Evolutionary conservation across 2,329 filamentous ascomycete genomes (phyloP).

Genomic region (Xylariaceae sp.): DNA sequence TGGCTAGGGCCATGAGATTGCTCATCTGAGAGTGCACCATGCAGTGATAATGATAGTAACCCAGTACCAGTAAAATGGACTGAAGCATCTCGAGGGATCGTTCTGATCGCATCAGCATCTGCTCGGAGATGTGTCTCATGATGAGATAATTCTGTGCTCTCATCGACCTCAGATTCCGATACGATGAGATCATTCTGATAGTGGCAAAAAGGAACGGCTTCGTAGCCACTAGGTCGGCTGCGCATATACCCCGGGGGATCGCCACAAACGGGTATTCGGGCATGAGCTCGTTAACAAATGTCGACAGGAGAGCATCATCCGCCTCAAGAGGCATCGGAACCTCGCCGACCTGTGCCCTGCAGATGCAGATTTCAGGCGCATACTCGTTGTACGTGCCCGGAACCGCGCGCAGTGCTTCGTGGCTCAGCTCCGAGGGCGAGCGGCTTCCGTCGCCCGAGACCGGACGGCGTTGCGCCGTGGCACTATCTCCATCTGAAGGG

Average conservation of each 20-base stretch:
- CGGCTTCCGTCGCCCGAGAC: conserved; percentile 2
- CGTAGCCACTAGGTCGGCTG: conserved; percentile 32
- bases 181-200: conserved; percentile 46
- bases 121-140: conserved; percentile 41
- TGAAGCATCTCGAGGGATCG: conserved; percentile 46
- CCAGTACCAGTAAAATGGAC: conserved; percentile 44
- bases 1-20: conserved; percentile 45
- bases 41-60: conserved; percentile 52
- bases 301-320: conserved; percentile 41
- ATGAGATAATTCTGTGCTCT: conserved; percentile 45
- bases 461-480: conserved; percentile 3
- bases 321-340: conserved; percentile 37
- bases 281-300: conserved; percentile 40
- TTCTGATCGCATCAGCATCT: conserved; percentile 45
- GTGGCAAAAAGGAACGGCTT: conserved; percentile 46
- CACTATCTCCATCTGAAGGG: conserved; percentile 4
- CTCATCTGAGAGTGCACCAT: conserved; percentile 48
- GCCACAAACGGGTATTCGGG: conserved; percentile 44
- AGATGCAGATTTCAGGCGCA: conserved; percentile 43
- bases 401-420: conserved; percentile 23
- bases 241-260: conserved; percentile 32
- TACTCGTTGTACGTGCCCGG: conserved; percentile 42
- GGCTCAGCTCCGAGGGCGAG: conserved; percentile 7
- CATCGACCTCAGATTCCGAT: conserved; percentile 43
- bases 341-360: conserved; percentile 36